Evolutionary conservation across 495 filamentous ascomycete genomes (phyloP), one percentile per base, ranked within the genome.

Genomic region (Talaromyces adpressus): DNA sequence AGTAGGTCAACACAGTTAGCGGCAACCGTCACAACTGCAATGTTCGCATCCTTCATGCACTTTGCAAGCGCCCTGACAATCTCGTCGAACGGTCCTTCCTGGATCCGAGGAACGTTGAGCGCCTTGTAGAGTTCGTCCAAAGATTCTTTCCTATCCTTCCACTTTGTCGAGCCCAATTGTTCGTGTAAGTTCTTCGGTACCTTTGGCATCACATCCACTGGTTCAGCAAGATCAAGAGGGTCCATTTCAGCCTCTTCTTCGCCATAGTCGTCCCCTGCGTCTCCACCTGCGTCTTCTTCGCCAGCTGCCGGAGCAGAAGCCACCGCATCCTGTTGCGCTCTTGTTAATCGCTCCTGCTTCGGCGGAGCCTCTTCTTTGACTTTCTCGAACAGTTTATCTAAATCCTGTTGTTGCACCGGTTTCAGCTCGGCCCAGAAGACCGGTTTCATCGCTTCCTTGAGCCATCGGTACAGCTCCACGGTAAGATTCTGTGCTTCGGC

Each of bases 1-100:
- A 98, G 77, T 8, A 90, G 78, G 66, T 97, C 93, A 41, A 97
- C 88, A 72, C 94, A 97, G 70, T 97, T 94, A 18, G 93, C 93
- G 9, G 95, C 94, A 54, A 92, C 87, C 1, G 90, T 93, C 32
- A 96, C 95, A 51, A 98, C 94, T 7, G 91, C 90, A 69, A 99
- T 88, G 69, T 99, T 99, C 57, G 95, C 94, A 70, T 99, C 95
- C 73, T 98, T 98, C 93, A 98, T 98, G 68, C 85, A 91, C 72
- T 97, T 98, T 29, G 94, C 94, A 52, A 98, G 77, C 5, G 82
- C 84, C 52, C 87, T 83, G 51, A 90, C 84, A 69, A 97, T 86
- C 65, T 98, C 92, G 73, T 88, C 84, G 66, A 89, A 99, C 47
- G 88, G 88, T 3, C 85, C 92, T 63, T 98, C 94, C 73, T 96